Evolutionary conservation across 192 early-diverging fungal species (phyloP), one percentile per base, ranked within the genome.

Genomic region (Allomyces macrogynus): DNA sequence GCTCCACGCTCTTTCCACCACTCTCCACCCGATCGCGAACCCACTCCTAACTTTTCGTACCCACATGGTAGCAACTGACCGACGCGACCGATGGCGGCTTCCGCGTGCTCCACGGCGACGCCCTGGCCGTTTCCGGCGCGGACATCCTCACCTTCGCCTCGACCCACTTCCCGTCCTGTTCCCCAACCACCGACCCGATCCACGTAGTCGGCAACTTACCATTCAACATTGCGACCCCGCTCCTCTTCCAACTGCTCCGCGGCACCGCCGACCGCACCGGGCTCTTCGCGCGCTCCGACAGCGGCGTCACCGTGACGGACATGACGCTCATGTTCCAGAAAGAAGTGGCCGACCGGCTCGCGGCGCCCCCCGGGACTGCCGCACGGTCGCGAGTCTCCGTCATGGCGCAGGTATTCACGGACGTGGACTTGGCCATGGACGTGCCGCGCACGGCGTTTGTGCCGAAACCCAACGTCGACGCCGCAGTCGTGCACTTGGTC

Each of bases 281-380:
- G 0, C 74, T 90, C 23, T 90, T 90, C 63, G 70, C 73, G 9
- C 61, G 68, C 23, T 61, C 67, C 14, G 60, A 74, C 18, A 74
- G 76, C 11, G 77, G 77, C 16, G 49, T 16, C 12, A n/a, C n/a
- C n/a, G 0, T 3, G 5, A 57, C 49, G 3, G 49, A 57, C 23
- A 88, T 90, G 87, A 83, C 87, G 23, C 72, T 90, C 23, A 90
- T 90, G 88, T 90, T 90, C 71, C 88, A 90, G 71, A 82, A 82
- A 62, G 88, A 90, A 67, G 87, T 90, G 16, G 88, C 77, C 23
- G 70, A 81, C 71, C 74, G 86, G 12, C 81, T 90, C 24, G 71
- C 71, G 7, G 88, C 88, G 5, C 65, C 67, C 0, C 69, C 75
- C 5, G 74, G 68, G 8, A 80, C 77, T 24, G 65, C 74, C 1